phyloP scores from a whole-genome alignment of 306 rosid genomes.

The Cicer judaicum region DNA sequence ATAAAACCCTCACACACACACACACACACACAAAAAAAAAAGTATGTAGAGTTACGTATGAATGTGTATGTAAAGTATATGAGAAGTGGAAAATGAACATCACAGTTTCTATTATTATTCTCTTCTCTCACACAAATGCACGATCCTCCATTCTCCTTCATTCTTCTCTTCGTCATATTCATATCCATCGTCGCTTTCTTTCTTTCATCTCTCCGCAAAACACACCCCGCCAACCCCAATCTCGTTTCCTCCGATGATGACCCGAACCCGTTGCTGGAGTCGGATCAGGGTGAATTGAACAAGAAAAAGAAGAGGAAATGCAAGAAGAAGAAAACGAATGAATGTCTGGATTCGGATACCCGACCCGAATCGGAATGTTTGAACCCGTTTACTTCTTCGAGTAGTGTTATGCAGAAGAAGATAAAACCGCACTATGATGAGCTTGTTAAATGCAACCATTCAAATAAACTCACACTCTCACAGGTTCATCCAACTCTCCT shows the following conservation, averaged over 20 bases:
- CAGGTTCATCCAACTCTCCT: neutral
- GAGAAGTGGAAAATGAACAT: too few relatives aligned
- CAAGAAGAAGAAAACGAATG: neutral
- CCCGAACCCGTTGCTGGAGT: neutral
- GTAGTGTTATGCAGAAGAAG: constrained; percentile 13
- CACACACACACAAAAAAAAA: too few relatives aligned
- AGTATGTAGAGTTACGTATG: too few relatives aligned
- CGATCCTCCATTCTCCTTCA: neutral
- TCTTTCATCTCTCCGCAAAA: neutral
- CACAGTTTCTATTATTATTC: too few relatives aligned
- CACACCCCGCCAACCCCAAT: neutral
- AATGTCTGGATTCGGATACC: neutral
- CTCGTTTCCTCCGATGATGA: neutral
- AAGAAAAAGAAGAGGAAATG: neutral
- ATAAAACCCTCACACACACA: too few relatives aligned
- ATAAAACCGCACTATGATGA: constrained; percentile 6
- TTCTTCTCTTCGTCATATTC: neutral
- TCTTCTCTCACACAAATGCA: neutral
- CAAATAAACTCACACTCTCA: neutral
- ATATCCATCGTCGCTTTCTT: neutral
- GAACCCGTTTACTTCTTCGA: constrained; percentile 8
- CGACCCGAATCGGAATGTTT: neutral
- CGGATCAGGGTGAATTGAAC: neutral
- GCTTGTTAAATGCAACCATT: neutral
- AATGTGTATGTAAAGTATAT: too few relatives aligned